Percentiles rank a stretch among this genome's conserved stretches.
phyloP scores from a whole-genome alignment of 208 protist genomes.

The Leishmania major region DNA sequence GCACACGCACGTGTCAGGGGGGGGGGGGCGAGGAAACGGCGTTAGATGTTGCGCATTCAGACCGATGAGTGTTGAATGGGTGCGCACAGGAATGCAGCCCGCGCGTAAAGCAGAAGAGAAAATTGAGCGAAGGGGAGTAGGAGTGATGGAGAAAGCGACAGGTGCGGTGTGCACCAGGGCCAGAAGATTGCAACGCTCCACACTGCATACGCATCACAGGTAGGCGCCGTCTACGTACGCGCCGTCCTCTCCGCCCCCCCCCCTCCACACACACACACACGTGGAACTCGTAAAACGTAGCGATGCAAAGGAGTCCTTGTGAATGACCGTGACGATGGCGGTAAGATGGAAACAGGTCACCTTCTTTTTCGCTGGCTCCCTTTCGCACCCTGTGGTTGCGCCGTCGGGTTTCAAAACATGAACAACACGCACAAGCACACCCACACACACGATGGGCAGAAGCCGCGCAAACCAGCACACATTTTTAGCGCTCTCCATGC shows the following conservation, averaged over 20 bases:
- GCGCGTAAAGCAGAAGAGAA: background rate
- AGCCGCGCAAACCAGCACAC: background rate
- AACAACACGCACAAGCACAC: background rate
- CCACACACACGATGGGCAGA: background rate
- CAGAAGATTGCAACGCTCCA: background rate
- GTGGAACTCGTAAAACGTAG: background rate
- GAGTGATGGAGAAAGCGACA: background rate
- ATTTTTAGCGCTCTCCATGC: background rate
- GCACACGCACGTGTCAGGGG: background rate
- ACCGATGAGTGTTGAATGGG: background rate
- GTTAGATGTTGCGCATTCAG: background rate
- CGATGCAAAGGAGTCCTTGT: background rate
- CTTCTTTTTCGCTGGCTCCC: background rate
- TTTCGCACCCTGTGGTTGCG: background rate
- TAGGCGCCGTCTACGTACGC: background rate
- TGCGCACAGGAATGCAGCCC: background rate
- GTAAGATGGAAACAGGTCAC: background rate
- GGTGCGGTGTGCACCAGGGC: background rate
- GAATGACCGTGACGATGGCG: background rate
- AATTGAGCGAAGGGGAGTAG: background rate
- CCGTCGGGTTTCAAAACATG: background rate
- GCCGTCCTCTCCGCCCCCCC: background rate
- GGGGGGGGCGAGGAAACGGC: background rate
- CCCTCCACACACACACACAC: too few species aligned
- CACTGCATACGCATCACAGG: background rate